Evolutionary conservation across 1,284 basidiomycete genomes (phyloP).

Genomic region (Melampsora occidentalis): DNA sequence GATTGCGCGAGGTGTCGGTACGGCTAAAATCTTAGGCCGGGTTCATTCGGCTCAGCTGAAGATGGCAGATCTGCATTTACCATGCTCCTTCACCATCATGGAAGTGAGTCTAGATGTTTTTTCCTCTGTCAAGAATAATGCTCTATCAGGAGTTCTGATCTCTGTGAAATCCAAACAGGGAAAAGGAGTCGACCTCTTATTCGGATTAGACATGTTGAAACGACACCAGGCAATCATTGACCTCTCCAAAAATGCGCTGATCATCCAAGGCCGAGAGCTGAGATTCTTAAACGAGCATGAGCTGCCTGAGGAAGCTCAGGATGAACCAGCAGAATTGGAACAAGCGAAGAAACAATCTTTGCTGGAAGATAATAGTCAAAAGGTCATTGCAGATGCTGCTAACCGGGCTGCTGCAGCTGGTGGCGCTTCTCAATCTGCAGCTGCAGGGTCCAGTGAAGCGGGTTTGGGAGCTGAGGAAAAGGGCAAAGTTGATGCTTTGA

Average conservation of each 20-base stretch:
- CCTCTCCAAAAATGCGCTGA: slow-evolving; percentile 76
- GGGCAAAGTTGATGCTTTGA: slow-evolving; percentile 56
- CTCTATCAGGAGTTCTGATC: background rate
- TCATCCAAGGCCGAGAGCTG: slow-evolving; percentile 82
- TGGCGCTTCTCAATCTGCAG: background rate
- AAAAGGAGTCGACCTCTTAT: slow-evolving; percentile 82
- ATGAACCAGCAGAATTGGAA: slow-evolving; percentile 12
- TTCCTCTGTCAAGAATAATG: background rate
- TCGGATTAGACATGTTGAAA: slow-evolving; percentile 97
- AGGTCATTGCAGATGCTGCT: slow-evolving; percentile 28
- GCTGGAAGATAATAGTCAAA: slow-evolving; percentile 31
- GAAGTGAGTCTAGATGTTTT: slow-evolving; percentile 62
- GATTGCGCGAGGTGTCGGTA: slow-evolving; percentile 91
- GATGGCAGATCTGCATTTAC: slow-evolving; percentile 70
- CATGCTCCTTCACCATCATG: slow-evolving; percentile 92
- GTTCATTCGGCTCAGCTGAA: slow-evolving; percentile 92
- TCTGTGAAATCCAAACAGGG: slow-evolving; percentile 60
- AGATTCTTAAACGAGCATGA: slow-evolving; percentile 90
- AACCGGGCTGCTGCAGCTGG: slow-evolving; percentile 26
- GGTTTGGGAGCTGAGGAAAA: slow-evolving; percentile 50
- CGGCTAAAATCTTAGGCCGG: slow-evolving; percentile 87
- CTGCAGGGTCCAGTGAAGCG: slow-evolving; percentile 8
- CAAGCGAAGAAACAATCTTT: slow-evolving; percentile 24
- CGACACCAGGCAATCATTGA: slow-evolving; percentile 95
- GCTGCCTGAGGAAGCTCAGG: slow-evolving; percentile 63